Evolutionary conservation across 23 red algal genomes (phyloP).

Genomic region (Chondrus crispus): DNA sequence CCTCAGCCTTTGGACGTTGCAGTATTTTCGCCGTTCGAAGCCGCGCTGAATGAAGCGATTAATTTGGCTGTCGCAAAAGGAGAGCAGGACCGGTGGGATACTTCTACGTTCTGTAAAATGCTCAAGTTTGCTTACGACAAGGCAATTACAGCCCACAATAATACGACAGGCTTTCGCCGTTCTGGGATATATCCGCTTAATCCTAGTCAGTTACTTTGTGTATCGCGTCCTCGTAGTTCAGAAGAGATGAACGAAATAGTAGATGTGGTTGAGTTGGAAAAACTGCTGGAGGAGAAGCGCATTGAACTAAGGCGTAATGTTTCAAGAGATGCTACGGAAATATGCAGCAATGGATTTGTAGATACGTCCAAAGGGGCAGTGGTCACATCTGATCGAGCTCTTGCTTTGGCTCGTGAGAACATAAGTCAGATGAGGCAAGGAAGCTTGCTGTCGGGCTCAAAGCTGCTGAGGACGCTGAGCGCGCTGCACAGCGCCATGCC

Average conservation of each 20-base stretch:
- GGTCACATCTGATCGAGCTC: not conserved
- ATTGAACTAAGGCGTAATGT: not conserved
- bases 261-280: not conserved
- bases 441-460: not conserved
- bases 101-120: not conserved
- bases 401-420: not conserved
- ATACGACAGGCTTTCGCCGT: not conserved
- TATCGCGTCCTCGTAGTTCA: not conserved
- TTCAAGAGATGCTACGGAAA: not conserved
- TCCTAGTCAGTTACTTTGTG: not conserved
- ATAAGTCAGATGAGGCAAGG: not conserved
- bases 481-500: not conserved
- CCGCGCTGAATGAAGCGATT: not conserved
- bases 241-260: not conserved
- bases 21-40: not conserved
- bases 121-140: not conserved
- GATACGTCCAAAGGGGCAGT: not conserved
- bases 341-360: not conserved
- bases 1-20: conserved; percentile 33
- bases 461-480: not conserved
- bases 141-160: not conserved
- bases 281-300: not conserved
- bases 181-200: not conserved
- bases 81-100: not conserved
- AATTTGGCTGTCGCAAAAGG: not conserved